These are phyloP conservation scores for Yamadazyma epiphylla DNA, from an alignment of 1,139 yeast species.

Conservation along the genomic window DNA sequence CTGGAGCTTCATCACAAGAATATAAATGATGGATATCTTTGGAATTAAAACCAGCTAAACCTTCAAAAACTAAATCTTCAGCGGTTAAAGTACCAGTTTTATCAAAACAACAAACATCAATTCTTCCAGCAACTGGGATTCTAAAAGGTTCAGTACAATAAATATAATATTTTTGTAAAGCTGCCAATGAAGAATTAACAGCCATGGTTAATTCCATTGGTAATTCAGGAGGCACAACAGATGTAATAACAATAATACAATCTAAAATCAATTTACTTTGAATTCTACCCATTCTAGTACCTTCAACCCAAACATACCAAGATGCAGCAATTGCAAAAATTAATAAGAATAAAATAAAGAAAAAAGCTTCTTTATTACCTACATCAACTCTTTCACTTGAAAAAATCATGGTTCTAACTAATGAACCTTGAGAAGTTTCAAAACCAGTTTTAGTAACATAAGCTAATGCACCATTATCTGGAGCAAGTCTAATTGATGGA, in stretches of 20 bases:
- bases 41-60: slow-evolving; percentile 77
- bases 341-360: slow-evolving; percentile 84
- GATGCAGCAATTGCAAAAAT: slow-evolving; percentile 93
- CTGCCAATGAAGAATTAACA: slow-evolving; percentile 85
- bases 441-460: slow-evolving; percentile 91
- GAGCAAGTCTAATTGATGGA: slow-evolving; percentile 55
- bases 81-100: slow-evolving; percentile 98
- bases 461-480: slow-evolving; percentile 92
- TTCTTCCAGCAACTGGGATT: slow-evolving; percentile 96
- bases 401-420: slow-evolving; percentile 96
- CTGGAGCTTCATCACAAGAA: slow-evolving; percentile 57
- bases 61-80: slow-evolving; percentile 94
- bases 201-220: slow-evolving; percentile 99
- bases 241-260: slow-evolving; percentile 91
- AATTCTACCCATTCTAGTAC: slow-evolving; percentile 91
- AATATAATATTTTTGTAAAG: slow-evolving; percentile 80
- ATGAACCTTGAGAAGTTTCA: slow-evolving; percentile 96
- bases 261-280: slow-evolving; percentile 91
- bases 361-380: slow-evolving; percentile 91
- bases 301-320: slow-evolving; percentile 98
- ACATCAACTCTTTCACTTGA: slow-evolving; percentile 96
- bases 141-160: slow-evolving; percentile 99
- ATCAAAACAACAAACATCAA: slow-evolving; percentile 97
- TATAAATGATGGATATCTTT: slow-evolving; percentile 56
- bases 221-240: slow-evolving; percentile 98